Conservation (phyloP, 2,329 filamentous ascomycete genomes). For the Cryphonectria radicalis region DNA sequence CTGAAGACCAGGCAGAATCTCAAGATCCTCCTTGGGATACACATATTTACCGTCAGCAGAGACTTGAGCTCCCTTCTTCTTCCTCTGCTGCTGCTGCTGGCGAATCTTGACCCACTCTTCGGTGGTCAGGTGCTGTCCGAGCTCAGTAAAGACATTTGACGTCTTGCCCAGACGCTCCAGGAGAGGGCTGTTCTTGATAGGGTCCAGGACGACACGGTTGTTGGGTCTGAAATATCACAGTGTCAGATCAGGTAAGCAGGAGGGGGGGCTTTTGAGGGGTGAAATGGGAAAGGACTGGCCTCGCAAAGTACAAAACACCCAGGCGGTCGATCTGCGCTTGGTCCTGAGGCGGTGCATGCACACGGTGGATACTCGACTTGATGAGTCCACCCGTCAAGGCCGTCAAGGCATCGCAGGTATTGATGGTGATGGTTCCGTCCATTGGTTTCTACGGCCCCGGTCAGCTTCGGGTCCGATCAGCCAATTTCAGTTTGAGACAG, state of each 20-base stretch:
- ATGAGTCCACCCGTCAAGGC: slow-evolving; percentile 53
- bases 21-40: slow-evolving; percentile 42
- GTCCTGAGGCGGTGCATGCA: slow-evolving; percentile 33
- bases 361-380: slow-evolving; percentile 48
- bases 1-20: slow-evolving; percentile 46
- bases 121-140: slow-evolving; percentile 45
- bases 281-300: background rate
- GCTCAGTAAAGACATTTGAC: slow-evolving; percentile 43
- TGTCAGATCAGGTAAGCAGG: background rate
- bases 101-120: slow-evolving; percentile 46
- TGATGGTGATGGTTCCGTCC: slow-evolving; percentile 55
- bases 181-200: slow-evolving; percentile 43
- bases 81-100: slow-evolving; percentile 48
- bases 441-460: slow-evolving; percentile 41
- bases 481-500: background rate
- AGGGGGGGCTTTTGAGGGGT: too few relatives aligned
- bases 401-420: slow-evolving; percentile 53
- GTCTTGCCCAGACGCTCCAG: slow-evolving; percentile 43
- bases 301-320: slow-evolving; percentile 49
- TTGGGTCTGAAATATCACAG: slow-evolving; percentile 38
- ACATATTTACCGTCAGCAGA: slow-evolving; percentile 43
- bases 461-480: background rate
- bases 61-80: slow-evolving; percentile 40
- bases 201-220: slow-evolving; percentile 45
- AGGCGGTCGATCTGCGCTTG: slow-evolving; percentile 44